Base-by-base conservation (phyloP, 176 grass and related monocot genomes). In the Chloris gayana region DNA sequence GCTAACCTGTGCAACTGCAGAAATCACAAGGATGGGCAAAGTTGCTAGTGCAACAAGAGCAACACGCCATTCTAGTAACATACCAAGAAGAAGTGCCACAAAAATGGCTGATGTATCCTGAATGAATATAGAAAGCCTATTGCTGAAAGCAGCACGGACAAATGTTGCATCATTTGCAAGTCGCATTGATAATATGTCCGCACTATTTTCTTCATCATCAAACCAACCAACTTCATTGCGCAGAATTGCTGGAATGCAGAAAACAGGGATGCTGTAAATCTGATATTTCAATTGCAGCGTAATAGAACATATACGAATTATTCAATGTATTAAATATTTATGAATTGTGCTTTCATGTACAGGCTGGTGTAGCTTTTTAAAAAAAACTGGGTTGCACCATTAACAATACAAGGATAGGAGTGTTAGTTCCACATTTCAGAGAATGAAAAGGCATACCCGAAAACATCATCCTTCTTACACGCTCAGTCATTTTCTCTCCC, bases 401-500 rank as follows among this genome's bases (percentile, higher is more conserved):
- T 30, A 76, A 64, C 5, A 64, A 76, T 6, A 9, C 8, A 57
- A 53, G 19, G 62, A 87, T 3, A 35, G 1, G 42, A 56, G 21
- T 84, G 24, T 75, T 19, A 17, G 35, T 65, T 29, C 18, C 13
- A 64, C 34, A 81, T 25, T n/a, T 30, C 35, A 74, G 11, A 74
- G 51, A 64, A 66, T 46, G 81, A 18, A 80, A 70, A 62, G 19
- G 62, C 21, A 31, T 87, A 99, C 97, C 97, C 81, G 97, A 99
- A 84, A 99, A 96, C 97, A 99, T 99, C 97, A 99, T 99, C 81
- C 96, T 89, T 87, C 97, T 93, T 74, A 99, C 84, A 64, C 88
- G 97, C 72, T 99, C 97, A 34, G 97, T 99, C 97, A 99, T 99
- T 75, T 96, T 99, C 73, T 99, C 93, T 63, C 97, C 97, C 93